Evolutionary conservation across 495 filamentous ascomycete species (phyloP).

Genomic region (Alectoria sarmentosa): DNA sequence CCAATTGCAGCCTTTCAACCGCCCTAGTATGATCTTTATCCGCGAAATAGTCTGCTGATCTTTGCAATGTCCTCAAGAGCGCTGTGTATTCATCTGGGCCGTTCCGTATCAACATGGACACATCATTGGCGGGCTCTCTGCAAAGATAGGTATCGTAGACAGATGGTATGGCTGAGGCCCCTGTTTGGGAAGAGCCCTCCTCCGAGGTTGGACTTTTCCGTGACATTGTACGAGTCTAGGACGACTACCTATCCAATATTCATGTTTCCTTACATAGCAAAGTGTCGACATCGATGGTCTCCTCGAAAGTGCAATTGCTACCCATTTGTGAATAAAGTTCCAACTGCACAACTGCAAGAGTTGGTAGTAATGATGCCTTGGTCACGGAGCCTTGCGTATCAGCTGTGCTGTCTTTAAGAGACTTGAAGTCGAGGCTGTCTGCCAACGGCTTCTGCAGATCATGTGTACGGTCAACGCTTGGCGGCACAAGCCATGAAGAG

Average conservation of each 20-base stretch:
- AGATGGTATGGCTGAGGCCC: conserved; percentile 11
- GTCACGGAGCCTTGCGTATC: not conserved
- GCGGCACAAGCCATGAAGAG: too few species aligned
- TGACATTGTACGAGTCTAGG: not conserved
- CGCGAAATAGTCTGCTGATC: conserved; percentile 58
- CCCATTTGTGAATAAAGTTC: not conserved
- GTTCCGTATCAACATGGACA: conserved; percentile 23
- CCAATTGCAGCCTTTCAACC: conserved; percentile 61
- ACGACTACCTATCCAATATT: not conserved
- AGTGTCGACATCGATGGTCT: not conserved
- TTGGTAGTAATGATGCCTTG: not conserved
- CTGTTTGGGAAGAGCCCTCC: not conserved
- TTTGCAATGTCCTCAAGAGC: conserved; percentile 40
- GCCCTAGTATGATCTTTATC: conserved; percentile 55
- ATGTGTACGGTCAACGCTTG: not conserved
- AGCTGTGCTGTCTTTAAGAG: not conserved
- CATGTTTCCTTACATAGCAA: not conserved
- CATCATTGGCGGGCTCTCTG: conserved; percentile 22
- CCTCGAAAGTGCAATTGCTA: not conserved
- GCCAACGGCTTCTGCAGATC: not conserved
- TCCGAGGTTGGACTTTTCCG: not conserved
- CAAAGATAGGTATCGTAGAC: conserved; percentile 24
- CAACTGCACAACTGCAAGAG: not conserved
- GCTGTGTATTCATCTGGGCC: conserved; percentile 23
- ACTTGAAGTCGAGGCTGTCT: not conserved